A percentile compares a stretch with the other conserved stretches of the same genome.
Evolutionary conservation across 2,329 filamentous ascomycete genomes (phyloP).

Genomic region (Penicillium sp.): DNA sequence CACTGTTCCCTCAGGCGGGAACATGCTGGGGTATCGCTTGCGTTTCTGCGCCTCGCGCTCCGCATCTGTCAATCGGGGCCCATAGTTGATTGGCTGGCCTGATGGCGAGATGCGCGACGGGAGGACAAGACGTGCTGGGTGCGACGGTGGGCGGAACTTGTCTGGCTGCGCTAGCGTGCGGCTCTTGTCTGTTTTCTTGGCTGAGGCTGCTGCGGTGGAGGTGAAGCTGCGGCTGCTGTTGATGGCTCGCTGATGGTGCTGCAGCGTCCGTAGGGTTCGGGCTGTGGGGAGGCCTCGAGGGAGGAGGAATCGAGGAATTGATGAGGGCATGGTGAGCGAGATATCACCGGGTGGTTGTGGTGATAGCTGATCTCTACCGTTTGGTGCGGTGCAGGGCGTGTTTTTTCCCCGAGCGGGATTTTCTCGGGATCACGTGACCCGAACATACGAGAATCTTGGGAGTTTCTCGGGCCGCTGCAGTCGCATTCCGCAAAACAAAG

Average conservation of each 20-base stretch:
- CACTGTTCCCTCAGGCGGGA: slow-evolving; percentile 76
- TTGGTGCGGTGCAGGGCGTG: neutral
- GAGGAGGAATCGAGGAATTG: slow-evolving; percentile 63
- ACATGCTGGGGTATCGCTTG: slow-evolving; percentile 80
- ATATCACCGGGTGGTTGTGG: neutral
- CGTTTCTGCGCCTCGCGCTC: slow-evolving; percentile 62
- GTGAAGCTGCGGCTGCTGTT: slow-evolving; percentile 23
- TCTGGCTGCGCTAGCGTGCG: slow-evolving; percentile 78
- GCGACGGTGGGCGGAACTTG: slow-evolving; percentile 87
- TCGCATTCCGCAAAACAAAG: neutral
- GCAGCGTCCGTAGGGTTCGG: slow-evolving; percentile 27
- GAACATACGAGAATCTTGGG: neutral
- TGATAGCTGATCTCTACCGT: neutral
- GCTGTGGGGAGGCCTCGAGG: slow-evolving; percentile 49
- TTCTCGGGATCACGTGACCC: slow-evolving; percentile 9
- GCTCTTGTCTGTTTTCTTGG: slow-evolving; percentile 46
- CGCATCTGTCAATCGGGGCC: slow-evolving; percentile 61
- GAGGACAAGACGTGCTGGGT: slow-evolving; percentile 61
- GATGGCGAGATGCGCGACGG: slow-evolving; percentile 19
- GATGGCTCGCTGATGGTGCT: slow-evolving; percentile 16
- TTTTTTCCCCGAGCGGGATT: slow-evolving; percentile 1
- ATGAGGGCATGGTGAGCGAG: slow-evolving; percentile 9
- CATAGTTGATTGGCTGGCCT: slow-evolving; percentile 61
- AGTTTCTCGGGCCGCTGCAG: slow-evolving; percentile 2
- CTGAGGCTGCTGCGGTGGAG: slow-evolving; percentile 17